phyloP scores from a whole-genome alignment of 352 stramenopile species.

The Phytophthora megakarya region DNA sequence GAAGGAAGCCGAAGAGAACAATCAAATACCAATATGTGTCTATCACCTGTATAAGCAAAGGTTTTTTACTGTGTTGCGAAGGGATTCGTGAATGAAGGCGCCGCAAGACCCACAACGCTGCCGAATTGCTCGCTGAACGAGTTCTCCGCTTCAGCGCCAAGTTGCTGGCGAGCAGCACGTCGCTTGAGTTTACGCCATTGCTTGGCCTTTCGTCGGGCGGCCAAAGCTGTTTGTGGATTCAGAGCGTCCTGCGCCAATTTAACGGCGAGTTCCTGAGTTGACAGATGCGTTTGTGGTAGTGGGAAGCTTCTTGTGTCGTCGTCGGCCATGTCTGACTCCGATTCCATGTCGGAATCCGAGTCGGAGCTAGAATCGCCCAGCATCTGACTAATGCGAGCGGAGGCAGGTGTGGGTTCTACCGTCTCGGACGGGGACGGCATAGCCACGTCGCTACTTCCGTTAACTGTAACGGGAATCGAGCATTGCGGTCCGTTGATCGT shows the following conservation, averaged over 20 bases:
- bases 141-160: constrained; percentile 54
- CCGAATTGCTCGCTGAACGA: constrained; percentile 65
- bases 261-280: constrained; percentile 47
- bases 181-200: constrained; percentile 81
- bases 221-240: constrained; percentile 60
- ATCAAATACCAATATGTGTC: constrained; percentile 41
- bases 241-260: constrained; percentile 65
- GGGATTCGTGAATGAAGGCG: constrained; percentile 30
- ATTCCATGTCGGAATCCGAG: constrained; percentile 56
- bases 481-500: constrained; percentile 44
- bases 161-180: constrained; percentile 59
- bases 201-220: constrained; percentile 70
- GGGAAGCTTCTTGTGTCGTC: constrained; percentile 17
- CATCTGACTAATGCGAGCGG: constrained; percentile 43
- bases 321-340: constrained; percentile 56
- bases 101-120: constrained; percentile 47
- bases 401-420: constrained; percentile 24
- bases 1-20: constrained; percentile 33
- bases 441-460: constrained; percentile 16
- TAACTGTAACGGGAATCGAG: constrained; percentile 43
- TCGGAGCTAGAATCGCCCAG: constrained; percentile 63
- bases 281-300: constrained; percentile 24
- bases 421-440: constrained; percentile 23
- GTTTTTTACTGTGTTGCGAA: constrained; percentile 22
- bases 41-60: constrained; percentile 21